Evolutionary conservation across 2,329 filamentous ascomycete species (phyloP).

Genomic region (Botrytis hyacinthi): DNA sequence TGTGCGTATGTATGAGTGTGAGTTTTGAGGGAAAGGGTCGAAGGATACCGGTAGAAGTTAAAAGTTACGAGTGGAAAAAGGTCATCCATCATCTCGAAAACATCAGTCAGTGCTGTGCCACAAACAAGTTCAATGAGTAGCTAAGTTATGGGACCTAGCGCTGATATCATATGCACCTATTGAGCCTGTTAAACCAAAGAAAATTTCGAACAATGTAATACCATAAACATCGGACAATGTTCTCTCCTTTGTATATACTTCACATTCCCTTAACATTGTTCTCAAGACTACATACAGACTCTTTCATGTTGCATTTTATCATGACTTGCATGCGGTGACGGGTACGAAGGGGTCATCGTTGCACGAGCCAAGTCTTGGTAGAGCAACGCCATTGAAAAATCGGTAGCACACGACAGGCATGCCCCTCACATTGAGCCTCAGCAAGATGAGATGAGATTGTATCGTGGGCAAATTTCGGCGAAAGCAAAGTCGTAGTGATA

Average conservation of each 20-base stretch:
- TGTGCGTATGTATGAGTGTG: background rate
- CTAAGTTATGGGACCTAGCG: background rate
- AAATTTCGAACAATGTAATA: background rate
- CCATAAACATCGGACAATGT: background rate
- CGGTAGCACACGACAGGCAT: background rate
- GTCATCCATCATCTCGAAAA: background rate
- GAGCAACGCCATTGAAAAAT: background rate
- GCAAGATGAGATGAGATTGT: background rate
- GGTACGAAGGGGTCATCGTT: background rate
- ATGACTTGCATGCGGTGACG: background rate
- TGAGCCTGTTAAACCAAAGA: background rate
- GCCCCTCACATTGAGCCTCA: background rate
- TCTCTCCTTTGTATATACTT: background rate
- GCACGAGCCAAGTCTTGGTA: conserved; percentile 3
- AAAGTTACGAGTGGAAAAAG: background rate
- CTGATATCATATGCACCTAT: background rate
- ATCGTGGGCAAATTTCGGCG: background rate
- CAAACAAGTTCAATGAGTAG: background rate
- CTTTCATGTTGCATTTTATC: background rate
- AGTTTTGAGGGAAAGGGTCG: background rate
- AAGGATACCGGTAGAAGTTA: background rate
- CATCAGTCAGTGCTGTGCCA: background rate
- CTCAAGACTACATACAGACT: background rate
- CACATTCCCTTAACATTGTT: background rate
- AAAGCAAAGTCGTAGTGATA: background rate